A percentile compares a stretch with the other conserved stretches of the same genome.
These are phyloP conservation scores for Rhamnella rubrinervis DNA, from an alignment of 331 rosid species.

Conservation along the genomic window DNA sequence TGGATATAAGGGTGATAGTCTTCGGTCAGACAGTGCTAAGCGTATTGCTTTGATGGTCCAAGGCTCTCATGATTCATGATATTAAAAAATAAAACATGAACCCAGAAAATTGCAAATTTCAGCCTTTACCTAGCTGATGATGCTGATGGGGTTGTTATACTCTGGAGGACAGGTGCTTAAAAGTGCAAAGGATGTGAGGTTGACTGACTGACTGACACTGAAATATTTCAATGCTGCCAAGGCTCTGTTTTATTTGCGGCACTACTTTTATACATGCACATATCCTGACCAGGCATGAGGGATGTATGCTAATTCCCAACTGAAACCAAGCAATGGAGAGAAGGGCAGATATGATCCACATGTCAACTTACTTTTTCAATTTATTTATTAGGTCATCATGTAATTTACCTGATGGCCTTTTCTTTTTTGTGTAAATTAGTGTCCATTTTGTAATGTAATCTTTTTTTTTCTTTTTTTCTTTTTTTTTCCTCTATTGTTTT, in stretches of 20 bases:
- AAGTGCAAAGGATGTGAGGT: constrained; percentile 46
- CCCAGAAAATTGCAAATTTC: constrained; percentile 33
- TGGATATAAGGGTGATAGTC: constrained; percentile 67
- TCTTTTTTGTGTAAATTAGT: constrained; percentile 26
- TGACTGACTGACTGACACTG: constrained; percentile 10
- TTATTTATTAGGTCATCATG: constrained; percentile 29
- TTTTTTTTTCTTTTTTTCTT: constrained; percentile 6
- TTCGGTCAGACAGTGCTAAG: constrained; percentile 72
- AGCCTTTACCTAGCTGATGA: constrained; percentile 36
- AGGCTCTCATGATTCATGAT: constrained; percentile 73
- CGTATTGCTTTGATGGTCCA: constrained; percentile 70
- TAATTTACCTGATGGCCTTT: constrained; percentile 19
- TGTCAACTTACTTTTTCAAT: constrained; percentile 9
- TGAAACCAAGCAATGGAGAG: constrained; percentile 25
- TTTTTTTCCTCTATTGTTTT: not conserved
- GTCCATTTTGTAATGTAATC: constrained; percentile 24
- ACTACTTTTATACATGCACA: constrained; percentile 1
- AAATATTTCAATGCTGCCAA: too few species aligned
- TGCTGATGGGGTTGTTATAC: constrained; percentile 41
- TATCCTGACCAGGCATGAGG: constrained; percentile 15
- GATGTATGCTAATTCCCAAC: constrained; percentile 3
- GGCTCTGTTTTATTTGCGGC: too few species aligned
- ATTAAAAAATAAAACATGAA: constrained; percentile 33
- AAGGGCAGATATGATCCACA: constrained; percentile 6
- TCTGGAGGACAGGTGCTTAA: constrained; percentile 39